phyloP scores from a whole-genome alignment of 345 rosid genomes.

The Gossypium herbaceum region DNA sequence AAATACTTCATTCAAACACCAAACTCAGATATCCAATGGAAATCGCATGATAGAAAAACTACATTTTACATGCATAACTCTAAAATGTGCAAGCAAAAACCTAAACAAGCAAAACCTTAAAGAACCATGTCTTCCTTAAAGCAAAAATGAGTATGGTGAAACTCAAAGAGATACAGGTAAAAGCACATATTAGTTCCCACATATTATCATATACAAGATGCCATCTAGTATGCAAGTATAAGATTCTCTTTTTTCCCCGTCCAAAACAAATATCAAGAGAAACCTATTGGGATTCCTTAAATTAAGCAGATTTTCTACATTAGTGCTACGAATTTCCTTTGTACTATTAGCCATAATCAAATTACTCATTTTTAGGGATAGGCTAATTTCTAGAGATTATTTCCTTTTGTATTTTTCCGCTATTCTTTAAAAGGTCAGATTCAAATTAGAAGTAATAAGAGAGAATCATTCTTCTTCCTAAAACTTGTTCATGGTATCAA shows the following conservation, averaged over 20 bases:
- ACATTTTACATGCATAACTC: background rate
- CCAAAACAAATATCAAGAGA: background rate
- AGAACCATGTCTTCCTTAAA: background rate
- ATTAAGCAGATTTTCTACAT: too few species aligned
- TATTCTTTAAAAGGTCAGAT: too few species aligned
- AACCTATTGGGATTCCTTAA: background rate
- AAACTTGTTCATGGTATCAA: too few species aligned
- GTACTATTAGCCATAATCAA: too few species aligned
- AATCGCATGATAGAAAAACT: background rate
- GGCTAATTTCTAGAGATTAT: too few species aligned
- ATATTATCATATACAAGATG: background rate
- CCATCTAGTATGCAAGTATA: background rate
- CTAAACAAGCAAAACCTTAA: background rate
- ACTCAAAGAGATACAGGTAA: background rate
- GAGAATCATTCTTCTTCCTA: too few species aligned
- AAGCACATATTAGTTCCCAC: background rate
- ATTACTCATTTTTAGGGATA: too few species aligned
- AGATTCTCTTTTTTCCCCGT: background rate
- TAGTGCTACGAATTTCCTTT: too few species aligned
- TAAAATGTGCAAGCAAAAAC: background rate
- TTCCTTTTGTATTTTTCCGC: too few species aligned
- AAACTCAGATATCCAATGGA: background rate
- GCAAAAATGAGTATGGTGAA: background rate
- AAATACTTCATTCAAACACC: conserved; percentile 2
- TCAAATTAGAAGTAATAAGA: too few species aligned